phyloP scores from a whole-genome alignment of 257 asterid species.

The Solanum peruvianum region DNA sequence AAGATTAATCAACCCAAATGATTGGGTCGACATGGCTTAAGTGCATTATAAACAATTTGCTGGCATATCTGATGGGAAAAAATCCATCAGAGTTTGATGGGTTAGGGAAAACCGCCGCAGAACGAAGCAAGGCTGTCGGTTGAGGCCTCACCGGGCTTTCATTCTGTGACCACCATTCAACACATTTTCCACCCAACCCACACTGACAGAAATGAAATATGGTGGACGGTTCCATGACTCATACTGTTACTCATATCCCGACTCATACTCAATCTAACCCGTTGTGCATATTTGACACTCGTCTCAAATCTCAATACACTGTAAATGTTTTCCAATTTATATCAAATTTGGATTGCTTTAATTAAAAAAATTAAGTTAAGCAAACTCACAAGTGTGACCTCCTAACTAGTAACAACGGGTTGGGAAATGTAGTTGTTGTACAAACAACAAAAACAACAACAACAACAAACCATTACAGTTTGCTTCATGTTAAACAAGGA shows the following conservation, averaged over 20 bases:
- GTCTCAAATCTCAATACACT: background rate
- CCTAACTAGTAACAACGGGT: background rate
- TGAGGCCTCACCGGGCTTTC: too few relatives aligned
- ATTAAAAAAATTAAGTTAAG: background rate
- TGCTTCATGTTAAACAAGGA: background rate
- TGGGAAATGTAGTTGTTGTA: background rate
- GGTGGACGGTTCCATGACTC: background rate
- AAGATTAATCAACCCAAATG: background rate
- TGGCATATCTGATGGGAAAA: background rate
- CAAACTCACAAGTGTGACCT: background rate
- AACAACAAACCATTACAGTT: background rate
- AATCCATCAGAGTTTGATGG: background rate
- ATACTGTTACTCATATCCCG: background rate
- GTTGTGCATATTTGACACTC: background rate
- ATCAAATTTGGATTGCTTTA: background rate
- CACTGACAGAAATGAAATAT: background rate
- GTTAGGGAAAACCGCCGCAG: background rate
- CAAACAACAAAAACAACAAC: too few relatives aligned
- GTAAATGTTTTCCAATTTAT: background rate
- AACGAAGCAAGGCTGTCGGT: too few relatives aligned
- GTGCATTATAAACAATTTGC: background rate
- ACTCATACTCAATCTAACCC: background rate
- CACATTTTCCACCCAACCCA: background rate
- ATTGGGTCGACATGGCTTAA: background rate
- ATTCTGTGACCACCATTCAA: background rate